Base-by-base conservation (phyloP, 495 filamentous ascomycete species). In the Xylaria telfairii region DNA sequence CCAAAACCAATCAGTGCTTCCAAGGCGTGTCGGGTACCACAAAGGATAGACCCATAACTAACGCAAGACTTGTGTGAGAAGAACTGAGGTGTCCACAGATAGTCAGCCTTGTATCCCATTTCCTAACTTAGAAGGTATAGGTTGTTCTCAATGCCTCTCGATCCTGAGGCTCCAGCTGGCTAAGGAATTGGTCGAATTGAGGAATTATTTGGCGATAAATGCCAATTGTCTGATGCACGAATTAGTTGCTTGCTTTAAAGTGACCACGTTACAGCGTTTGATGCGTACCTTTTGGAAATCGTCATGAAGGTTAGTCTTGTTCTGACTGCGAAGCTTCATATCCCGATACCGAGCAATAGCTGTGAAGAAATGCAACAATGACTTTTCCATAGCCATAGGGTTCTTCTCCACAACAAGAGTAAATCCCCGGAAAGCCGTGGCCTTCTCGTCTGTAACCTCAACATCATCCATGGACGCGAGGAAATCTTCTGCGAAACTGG, bases 371-470 rank as follows among this genome's bases (percentile, higher is more conserved):
- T 91, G 90, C 59, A 89, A 84, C 30, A 99, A 83, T 69, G 89
- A 92, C 53, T 90, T 88, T 81, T 97, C 95, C 90, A 98, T 96
- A 4, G 94, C 93, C 78, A 93, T 89, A 3, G 96, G 96, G 73
- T 98, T 98, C 78, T 88, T 87, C 69, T 93, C 89, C 4, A 98
- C 92, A 67, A 95, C 88, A 68, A 92, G 84, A 68, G 91, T 91
- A 83, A 99, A 97, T 0, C 96, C 96, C 71, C 93, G 87, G 80
- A 98, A 92, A 2, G 96, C 95, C 21, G 95, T 94, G 0, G 92
- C 93, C 83, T 98, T 99, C 82, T 99, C 96, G 66, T 97, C 92
- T 13, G 95, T 95, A 74, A 92, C 91, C 57, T 94, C 91, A 49
- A 98, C 92, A 67, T 92, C 92, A 68, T 87, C 86, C 83, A 98